A percentile compares a stretch with the other conserved stretches of the same genome.
Evolutionary conservation across 305 asterid genomes (phyloP).

Genomic region (Solanum chacoense): DNA sequence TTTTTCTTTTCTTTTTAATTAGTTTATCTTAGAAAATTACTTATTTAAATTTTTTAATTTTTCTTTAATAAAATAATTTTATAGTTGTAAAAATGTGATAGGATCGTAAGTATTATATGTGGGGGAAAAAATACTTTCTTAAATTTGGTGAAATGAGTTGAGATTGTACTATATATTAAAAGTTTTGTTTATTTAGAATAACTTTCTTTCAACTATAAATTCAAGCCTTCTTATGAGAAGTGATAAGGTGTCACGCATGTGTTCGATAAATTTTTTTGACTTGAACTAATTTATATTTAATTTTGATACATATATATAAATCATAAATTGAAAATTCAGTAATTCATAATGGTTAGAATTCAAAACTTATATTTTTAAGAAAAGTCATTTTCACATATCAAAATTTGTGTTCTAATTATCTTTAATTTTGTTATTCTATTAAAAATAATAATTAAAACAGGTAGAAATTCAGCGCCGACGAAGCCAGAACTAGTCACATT

Average conservation of each 20-base stretch:
- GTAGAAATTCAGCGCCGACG: slow-evolving; percentile 50
- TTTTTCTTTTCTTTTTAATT: background rate
- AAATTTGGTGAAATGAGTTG: background rate
- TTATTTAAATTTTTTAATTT: too few relatives aligned
- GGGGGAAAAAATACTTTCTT: background rate
- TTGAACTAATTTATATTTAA: background rate
- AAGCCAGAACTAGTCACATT: slow-evolving; percentile 65
- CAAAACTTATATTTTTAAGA: background rate
- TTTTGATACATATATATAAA: background rate
- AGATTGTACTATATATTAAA: background rate
- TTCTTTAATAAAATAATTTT: background rate
- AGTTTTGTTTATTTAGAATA: background rate
- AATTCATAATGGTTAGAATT: background rate
- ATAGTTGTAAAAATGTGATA: background rate
- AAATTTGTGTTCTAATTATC: background rate
- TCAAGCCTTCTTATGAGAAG: background rate
- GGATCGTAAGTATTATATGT: background rate
- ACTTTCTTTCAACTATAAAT: background rate
- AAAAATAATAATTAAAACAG: background rate
- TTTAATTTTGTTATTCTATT: background rate
- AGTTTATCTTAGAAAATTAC: background rate
- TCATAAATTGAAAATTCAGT: background rate
- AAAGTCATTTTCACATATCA: background rate
- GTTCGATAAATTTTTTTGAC: too few relatives aligned
- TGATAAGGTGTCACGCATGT: background rate